Base-by-base conservation (phyloP, 192 early-diverging fungal genomes). In the Mortierella claussenii region DNA sequence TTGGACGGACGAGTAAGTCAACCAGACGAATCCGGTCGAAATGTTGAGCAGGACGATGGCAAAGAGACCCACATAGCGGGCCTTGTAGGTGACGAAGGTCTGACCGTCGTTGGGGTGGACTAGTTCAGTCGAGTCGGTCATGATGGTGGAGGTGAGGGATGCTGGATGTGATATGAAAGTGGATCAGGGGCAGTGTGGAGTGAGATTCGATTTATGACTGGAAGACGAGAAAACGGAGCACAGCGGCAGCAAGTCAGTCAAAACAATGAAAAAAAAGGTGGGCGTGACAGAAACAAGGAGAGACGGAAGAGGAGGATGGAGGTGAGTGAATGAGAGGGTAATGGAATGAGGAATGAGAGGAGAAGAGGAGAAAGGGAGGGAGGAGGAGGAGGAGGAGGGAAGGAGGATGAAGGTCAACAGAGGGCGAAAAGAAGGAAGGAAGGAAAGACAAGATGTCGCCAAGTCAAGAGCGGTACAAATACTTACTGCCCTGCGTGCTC, bases 11-110 rank as follows among this genome's bases (percentile, higher is more conserved):
- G 82, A 80, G 30, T 81, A 84, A 12, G 69, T 81, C 34, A 84
- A 60, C 85, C 85, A 86, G 36, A 82, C 80, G 23, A 83, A 53
- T 0, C 79, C 73, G 0, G 80, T 80, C n/a, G 63, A 68, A 48
- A 86, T 79, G 43, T 86, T 84, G 49, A 82, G 73, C 32, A 86
- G 44, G 26, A 71, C 74, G 44, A 86, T 73, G 21, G 83, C 55
- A 26, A 78, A 59, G n/a, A 86, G 60, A 27, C 85, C 85, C 31
- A 69, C 66, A 55, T 60, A 86, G 10, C 85, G 80, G 17, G 64
- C 55, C 36, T 59, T 76, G 65, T 86, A 83, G 27, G 81, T 82
- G 31, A 63, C 49, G 66, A 75, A 81, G 28, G 24, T 40, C 15
- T 43, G 40, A 13, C 26, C 51, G 8, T 24, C 62, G 9, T 55